phyloP scores from a whole-genome alignment of 306 rosid genomes.

The Gillenia trifoliata region DNA sequence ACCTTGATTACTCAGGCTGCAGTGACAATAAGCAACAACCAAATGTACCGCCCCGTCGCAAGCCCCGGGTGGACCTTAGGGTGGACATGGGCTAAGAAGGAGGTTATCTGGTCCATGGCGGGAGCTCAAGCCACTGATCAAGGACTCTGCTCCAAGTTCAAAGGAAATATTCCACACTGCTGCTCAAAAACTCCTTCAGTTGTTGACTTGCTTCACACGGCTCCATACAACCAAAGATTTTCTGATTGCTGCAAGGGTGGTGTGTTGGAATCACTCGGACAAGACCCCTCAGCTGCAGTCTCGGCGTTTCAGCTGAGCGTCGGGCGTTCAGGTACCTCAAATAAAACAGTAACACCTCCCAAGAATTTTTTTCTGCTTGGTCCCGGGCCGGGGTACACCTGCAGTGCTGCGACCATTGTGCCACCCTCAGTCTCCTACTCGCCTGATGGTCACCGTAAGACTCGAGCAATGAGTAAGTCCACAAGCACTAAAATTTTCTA shows the following conservation, averaged over 20 bases:
- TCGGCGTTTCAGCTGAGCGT: constrained; percentile 72
- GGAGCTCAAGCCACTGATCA: constrained; percentile 86
- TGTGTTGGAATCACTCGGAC: constrained; percentile 60
- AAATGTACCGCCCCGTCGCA: constrained; percentile 52
- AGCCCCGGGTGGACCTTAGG: constrained; percentile 73
- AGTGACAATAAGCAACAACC: constrained; percentile 62
- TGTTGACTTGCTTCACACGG: constrained; percentile 69
- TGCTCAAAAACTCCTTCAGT: constrained; percentile 60
- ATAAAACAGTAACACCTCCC: constrained; percentile 70
- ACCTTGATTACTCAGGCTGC: constrained; percentile 40
- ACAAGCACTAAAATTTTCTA: too few relatives aligned
- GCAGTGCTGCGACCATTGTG: constrained; percentile 59
- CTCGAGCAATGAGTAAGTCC: constrained; percentile 62
- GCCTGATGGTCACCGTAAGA: constrained; percentile 47
- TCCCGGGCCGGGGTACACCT: constrained; percentile 70
- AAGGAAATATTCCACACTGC: constrained; percentile 57
- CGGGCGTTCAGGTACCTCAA: constrained; percentile 65
- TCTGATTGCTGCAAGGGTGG: constrained; percentile 71
- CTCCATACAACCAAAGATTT: constrained; percentile 50
- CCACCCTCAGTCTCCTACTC: constrained; percentile 57
- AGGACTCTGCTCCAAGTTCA: constrained; percentile 80
- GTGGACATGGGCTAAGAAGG: constrained; percentile 87
- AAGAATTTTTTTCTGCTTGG: constrained; percentile 58
- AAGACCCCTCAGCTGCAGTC: constrained; percentile 47
- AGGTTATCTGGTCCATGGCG: constrained; percentile 64